A percentile compares a stretch with the other conserved stretches of the same genome.
Conservation (phyloP, 192 early-diverging fungal genomes). For the Rhizophagus prolifer region DNA sequence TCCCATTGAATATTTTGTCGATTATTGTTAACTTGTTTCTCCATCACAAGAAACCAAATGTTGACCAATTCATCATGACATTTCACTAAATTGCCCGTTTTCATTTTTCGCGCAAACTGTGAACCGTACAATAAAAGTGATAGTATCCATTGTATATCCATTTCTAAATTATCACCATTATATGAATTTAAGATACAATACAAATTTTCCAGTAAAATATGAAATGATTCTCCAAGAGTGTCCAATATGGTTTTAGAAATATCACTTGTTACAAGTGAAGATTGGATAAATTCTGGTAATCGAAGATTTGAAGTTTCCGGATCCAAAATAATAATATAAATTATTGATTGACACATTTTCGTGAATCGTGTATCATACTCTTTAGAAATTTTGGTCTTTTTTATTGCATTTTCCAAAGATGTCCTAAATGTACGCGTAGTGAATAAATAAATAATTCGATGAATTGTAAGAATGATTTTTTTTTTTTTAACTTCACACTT, state of each 20-base stretch:
- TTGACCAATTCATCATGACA: constrained; percentile 10
- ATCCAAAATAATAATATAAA: not conserved
- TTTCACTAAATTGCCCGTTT: not conserved
- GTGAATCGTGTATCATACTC: not conserved
- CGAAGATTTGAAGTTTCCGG: not conserved
- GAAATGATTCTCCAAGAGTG: not conserved
- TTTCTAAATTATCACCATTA: not conserved
- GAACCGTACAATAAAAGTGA: constrained; percentile 1
- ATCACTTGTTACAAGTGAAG: not conserved
- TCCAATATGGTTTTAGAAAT: not conserved
- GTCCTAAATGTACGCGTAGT: not conserved
- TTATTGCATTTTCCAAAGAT: not conserved
- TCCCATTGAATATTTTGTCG: constrained; percentile 5
- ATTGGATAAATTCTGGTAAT: not conserved
- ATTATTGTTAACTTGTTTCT: not conserved
- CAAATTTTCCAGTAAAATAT: not conserved
- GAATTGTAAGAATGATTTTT: not conserved
- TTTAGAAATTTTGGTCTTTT: not conserved
- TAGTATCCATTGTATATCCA: constrained; percentile 2
- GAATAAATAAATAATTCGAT: not conserved
- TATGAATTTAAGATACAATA: not conserved
- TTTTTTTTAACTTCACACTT: not conserved
- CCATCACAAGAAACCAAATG: not conserved
- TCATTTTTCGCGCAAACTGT: not conserved
- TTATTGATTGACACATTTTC: not conserved